Base-by-base conservation (phyloP, 2,329 filamentous ascomycete genomes). In the Fusarium sp. region DNA sequence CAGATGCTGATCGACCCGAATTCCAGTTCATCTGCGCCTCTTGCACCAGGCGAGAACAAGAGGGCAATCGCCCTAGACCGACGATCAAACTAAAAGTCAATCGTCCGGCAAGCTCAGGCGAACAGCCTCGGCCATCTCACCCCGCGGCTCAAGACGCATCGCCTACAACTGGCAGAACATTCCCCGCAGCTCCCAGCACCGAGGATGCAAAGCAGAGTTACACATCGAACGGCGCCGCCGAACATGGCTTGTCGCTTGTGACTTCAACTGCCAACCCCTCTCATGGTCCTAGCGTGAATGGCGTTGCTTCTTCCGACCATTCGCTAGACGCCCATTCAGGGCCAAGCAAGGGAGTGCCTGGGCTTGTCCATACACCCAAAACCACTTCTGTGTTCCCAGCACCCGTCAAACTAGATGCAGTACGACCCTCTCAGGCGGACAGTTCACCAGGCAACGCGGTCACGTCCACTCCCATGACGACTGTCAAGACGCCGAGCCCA, bases 21-120 rank as follows among this genome's bases (percentile, higher is more conserved):
- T 98, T 98, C 78, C 91, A 94, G 70, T 98, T 98, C 79, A 83
- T 98, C 73, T 98, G 96, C 84, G 85, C 85, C 36, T 91, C 92
- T 56, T 99, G 96, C 84, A 91, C 90, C 75, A 90, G 88, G 17
- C 92, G 90, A 67, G 89, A 91, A 71, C 87, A 92, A 90, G 74
- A 83, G 78, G 89, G 90, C 42, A 93, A 92, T 55, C 90, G 81
- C n/a, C 80, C 83, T 11, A 81, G 79, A 42, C 84, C 85, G 20
- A 80, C 84, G 11, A 88, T 91, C 77, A 89, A 88, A 77, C 79
- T 91, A 66, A 91, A 89, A 78, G 78, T 89, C 51, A 75, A 74
- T 36, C 74, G 73, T 24, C 72, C 77, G 63, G 55, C 65, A 40
- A 69, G 59, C 36, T 63, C 73, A 31, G 61, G 59, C 46, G 49